Conservation (phyloP, 768 basidiomycete genomes). For the Panaeolus papilionaceus region DNA sequence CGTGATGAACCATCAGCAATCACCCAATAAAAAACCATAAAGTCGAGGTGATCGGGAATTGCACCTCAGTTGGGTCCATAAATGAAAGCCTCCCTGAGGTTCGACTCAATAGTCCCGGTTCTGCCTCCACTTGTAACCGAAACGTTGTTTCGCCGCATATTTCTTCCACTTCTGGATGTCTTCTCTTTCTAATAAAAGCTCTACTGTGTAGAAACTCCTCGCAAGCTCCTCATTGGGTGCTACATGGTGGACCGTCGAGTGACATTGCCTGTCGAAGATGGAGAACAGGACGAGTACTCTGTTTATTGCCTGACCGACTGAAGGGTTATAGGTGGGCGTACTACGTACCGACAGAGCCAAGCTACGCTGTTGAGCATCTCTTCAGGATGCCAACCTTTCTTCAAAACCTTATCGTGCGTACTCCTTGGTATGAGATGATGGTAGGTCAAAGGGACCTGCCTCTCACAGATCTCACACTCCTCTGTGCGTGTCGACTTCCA, state of each 20-base stretch:
- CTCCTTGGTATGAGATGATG: conserved; percentile 66
- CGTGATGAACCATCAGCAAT: background rate
- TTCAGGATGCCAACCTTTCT: conserved; percentile 62
- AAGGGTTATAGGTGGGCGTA: background rate
- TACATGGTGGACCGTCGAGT: conserved; percentile 55
- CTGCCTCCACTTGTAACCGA: conserved; percentile 13
- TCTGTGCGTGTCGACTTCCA: conserved; percentile 59
- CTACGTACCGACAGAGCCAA: conserved; percentile 59
- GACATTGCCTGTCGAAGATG: conserved; percentile 50
- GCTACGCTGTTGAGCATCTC: conserved; percentile 61
- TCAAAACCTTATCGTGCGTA: conserved; percentile 58
- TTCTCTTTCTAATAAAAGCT: conserved; percentile 54
- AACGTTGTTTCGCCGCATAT: conserved; percentile 57
- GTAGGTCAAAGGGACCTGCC: conserved; percentile 63
- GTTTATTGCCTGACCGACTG: background rate
- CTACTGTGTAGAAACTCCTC: conserved; percentile 53
- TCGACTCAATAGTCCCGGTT: conserved; percentile 6
- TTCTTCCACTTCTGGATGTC: conserved; percentile 62
- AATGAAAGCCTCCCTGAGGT: background rate
- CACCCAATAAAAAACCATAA: background rate
- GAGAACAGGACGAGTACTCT: background rate
- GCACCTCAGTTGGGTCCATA: background rate
- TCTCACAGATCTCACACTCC: conserved; percentile 66
- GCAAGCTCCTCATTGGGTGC: conserved; percentile 59
- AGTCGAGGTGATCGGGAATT: background rate